Base-by-base conservation (phyloP, 1,139 yeast species). In the Zygosaccharomyces sapae region DNA sequence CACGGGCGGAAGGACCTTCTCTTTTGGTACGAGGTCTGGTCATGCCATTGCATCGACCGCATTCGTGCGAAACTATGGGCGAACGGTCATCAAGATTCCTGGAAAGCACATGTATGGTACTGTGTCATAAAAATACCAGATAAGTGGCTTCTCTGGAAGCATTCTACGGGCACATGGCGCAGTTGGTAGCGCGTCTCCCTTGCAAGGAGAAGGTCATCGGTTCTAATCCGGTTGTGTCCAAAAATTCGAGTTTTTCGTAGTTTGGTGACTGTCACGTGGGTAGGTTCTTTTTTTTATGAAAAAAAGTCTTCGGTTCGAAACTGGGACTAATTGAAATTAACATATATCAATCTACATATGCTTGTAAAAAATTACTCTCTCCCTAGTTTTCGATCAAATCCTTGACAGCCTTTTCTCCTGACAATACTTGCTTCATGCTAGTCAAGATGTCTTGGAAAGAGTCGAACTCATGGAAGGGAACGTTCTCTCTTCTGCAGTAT, bases 381-480 rank as follows among this genome's bases (percentile, higher is more conserved):
- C n/a, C n/a, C n/a, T 52, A 59, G 48, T 72, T 71, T 49, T 71
- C 72, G 59, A 69, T 65, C 51, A 71, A 55, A 37, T 70, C 70
- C 33, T 65, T 62, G 38, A 78, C 64, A 9, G 76, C 69, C 50
- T 67, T 66, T 52, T 71, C 70, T 31, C 78, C 79, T 22, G 65
- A 66, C 43, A 74, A 65, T 25, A 80, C 75, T 29, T 65, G 62
- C 60, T 75, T 67, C 53, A 83, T 74, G 54, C 77, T 77, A 25
- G 65, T 58, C 56, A 85, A 77, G 57, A 92, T 90, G 56, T 87
- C 95, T 27, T 72, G 70, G 62, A 86, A 92, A 45, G 82, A 72
- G 55, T 79, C 79, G 68, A 94, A 92, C 63, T 84, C 94, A 40
- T 84, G 81, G 72, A 81, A 92, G 9, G 96, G 95, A 55, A 92